Evolutionary conservation across 331 rosid species (phyloP), one percentile per base, ranked within the genome.

Genomic region (Spiraea crenata): DNA sequence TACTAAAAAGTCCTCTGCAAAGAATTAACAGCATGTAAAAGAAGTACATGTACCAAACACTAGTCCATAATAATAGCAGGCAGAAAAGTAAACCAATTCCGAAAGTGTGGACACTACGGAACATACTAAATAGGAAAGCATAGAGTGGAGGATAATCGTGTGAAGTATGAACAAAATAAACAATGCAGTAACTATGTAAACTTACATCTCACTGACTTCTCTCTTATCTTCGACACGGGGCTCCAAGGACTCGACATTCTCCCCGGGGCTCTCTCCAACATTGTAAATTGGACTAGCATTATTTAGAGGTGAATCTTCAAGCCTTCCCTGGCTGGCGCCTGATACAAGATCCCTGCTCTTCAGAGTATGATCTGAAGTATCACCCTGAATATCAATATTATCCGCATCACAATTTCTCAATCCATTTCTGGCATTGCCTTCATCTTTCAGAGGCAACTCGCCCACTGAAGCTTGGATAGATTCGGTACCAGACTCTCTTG

Each of bases 171-270:
- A 70, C 38, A 57, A 61, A 40, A 57, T 25, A 57, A 38, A 39
- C 10, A 3, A 46, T 42, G 49, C 20, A 57, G 11, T 19, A 45
- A 34, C 38, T 19, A 70, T 35, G 58, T 13, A 57, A 67, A 62
- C 98, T 93, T 87, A 93, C 98, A 71, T 73, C 71, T 79, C 79
- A 57, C 81, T 84, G 50, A 67, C 68, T 72, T 79, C 79, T 73
- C 75, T 73, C 44, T 55, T 51, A 60, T 82, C 89, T 57, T 59
- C 83, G 74, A 57, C 67, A 20, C 50, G 76, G 69, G 77, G 75
- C 74, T 81, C 80, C 74, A 65, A 65, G 81, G 75, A 80, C 73
- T 69, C 61, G 3, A 70, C 70, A 61, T 71, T 78, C 78, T 83
- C 86, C 69, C 49, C 38, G 39, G 67, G 12, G 60, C 52, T 86